These are phyloP conservation scores for Russula vinacea DNA, from an alignment of 768 basidiomycete genomes.

Conservation along the genomic window DNA sequence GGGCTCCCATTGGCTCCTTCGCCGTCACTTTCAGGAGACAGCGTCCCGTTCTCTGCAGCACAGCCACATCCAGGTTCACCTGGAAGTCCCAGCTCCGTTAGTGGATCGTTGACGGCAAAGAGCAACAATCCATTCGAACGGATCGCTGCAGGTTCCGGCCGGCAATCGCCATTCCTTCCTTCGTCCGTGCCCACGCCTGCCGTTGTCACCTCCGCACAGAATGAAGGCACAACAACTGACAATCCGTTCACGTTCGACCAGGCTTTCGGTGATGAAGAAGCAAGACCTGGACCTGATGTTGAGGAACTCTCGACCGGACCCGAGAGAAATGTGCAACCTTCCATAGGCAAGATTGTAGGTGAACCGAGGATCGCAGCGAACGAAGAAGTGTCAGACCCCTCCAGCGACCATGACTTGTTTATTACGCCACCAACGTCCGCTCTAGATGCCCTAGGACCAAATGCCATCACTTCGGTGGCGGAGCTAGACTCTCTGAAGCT, in stretches of 20 bases:
- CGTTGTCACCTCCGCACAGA: conserved; percentile 10
- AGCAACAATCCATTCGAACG: conserved; percentile 93
- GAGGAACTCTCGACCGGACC: not conserved
- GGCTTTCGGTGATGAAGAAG: conserved; percentile 30
- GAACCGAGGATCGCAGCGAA: conserved; percentile 7
- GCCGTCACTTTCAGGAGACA: conserved; percentile 43
- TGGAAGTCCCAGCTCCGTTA: conserved; percentile 44
- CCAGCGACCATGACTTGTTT: conserved; percentile 54
- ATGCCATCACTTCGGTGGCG: conserved; percentile 3
- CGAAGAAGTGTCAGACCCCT: conserved; percentile 34
- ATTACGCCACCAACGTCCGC: conserved; percentile 56
- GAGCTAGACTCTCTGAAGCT: conserved; percentile 21
- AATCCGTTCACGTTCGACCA: conserved; percentile 55
- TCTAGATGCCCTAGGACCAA: conserved; percentile 16
- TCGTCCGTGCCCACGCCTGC: conserved; percentile 35
- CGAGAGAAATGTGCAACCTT: not conserved
- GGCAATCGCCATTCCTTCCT: conserved; percentile 60
- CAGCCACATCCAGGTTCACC: conserved; percentile 74
- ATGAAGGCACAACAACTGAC: conserved; percentile 30
- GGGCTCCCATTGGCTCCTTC: conserved; percentile 33
- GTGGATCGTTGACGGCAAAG: conserved; percentile 49
- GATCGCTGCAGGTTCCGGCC: conserved; percentile 44
- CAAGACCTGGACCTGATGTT: conserved; percentile 15
- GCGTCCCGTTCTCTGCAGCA: conserved; percentile 54
- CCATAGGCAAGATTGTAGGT: conserved; percentile 5